Evolutionary conservation across 1,284 basidiomycete genomes (phyloP).

Genomic region (Ceratobasidium sp.): DNA sequence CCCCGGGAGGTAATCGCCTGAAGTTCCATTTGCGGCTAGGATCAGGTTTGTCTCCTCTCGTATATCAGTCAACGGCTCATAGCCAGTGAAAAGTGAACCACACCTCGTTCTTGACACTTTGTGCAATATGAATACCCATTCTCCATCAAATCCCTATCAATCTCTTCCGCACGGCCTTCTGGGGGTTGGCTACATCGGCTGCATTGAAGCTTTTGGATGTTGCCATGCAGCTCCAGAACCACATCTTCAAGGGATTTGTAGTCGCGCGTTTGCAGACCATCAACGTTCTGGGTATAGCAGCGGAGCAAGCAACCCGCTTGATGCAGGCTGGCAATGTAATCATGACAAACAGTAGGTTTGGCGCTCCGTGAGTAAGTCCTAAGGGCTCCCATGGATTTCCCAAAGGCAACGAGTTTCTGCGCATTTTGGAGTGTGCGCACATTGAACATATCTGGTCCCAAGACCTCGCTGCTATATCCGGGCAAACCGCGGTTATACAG

Average conservation of each 20-base stretch:
- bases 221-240: conserved; percentile 15
- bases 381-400: background rate
- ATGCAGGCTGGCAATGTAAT: conserved; percentile 3
- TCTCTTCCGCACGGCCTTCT: background rate
- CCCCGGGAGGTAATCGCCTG: background rate
- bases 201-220: background rate
- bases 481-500: background rate
- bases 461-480: background rate
- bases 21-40: background rate
- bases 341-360: background rate
- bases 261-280: conserved; percentile 10
- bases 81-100: background rate
- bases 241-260: background rate
- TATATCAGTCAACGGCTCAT: background rate
- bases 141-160: background rate
- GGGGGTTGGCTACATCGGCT: background rate
- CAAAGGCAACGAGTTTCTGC: background rate
- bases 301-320: background rate
- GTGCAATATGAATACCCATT: background rate
- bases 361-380: conserved; percentile 6
- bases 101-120: conserved; percentile 5
- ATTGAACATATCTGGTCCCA: conserved; percentile 1
- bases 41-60: background rate
- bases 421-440: background rate
- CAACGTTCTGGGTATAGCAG: conserved; percentile 22